Evolutionary conservation across 2,329 filamentous ascomycete genomes (phyloP), one percentile per base, ranked within the genome.

Genomic region (Diplodia scrobiculata): DNA sequence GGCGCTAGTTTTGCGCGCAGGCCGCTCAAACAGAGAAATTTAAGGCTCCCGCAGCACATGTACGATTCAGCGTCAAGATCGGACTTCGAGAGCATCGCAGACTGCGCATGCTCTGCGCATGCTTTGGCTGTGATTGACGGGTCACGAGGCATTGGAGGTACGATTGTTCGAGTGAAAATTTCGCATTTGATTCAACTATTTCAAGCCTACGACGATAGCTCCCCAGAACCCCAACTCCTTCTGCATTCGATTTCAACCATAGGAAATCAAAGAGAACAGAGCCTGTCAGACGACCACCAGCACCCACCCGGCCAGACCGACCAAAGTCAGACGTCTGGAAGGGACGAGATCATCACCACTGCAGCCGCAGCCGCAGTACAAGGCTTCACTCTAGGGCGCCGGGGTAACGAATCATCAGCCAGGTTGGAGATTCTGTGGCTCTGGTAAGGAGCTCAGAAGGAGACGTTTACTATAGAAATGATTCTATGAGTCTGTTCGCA

Each of bases 381-480:
- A 80, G 84, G 84, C 80, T 89, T 93, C 91, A 95, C 91, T 92
- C 90, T 91, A 87, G 88, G 89, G 89, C 82, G 84, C 84, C 87
- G 91, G 91, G 90, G 91, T 91, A 74, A 71, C 74, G 70, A 80
- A 41, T 96, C 91, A 95, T 96, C 91, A 91, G 90, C 91, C 91
- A 92, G 91, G 90, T 88, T 94, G 71, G 70, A 87, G 86, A 84
- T 83, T 92, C 89, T 94, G 90, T 92, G 87, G 91, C 92, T 96
- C 85, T 84, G 90, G 86, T 92, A 86, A 87, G 87, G 87, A 94
- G 89, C 88, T 91, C 89, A 95, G 91, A 91, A 88, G 85, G 84
- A 86, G 90, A 92, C 88, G 88, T 91, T 85, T 89, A 93, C 92
- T 97, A 92, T 93, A 96, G 90, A 96, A 96, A 91, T 91, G 91